Evolutionary conservation across 495 filamentous ascomycete species (phyloP).

Genomic region (Lasiosphaeria miniovina): DNA sequence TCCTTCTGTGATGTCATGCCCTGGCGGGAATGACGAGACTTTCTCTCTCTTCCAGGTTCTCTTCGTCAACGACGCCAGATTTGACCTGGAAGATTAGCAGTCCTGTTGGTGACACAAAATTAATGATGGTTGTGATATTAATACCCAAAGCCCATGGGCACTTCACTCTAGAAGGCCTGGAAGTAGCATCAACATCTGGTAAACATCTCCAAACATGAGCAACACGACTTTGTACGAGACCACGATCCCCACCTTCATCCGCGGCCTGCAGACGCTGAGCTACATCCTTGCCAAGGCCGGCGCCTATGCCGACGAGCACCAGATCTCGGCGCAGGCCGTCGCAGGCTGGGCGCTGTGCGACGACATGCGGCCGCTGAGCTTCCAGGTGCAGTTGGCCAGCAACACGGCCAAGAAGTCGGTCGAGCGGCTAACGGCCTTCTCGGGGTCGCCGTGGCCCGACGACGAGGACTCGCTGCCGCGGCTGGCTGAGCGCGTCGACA

Average conservation of each 20-base stretch:
- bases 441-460: conserved; percentile 30
- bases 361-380: conserved; percentile 46
- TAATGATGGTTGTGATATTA: too few relatives aligned
- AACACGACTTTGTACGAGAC: conserved; percentile 23
- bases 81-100: too few relatives aligned
- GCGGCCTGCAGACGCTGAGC: conserved; percentile 20
- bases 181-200: too few relatives aligned
- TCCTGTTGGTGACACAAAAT: too few relatives aligned
- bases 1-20: too few relatives aligned
- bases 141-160: too few relatives aligned
- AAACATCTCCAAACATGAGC: background rate
- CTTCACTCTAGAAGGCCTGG: too few relatives aligned
- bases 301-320: conserved; percentile 17
- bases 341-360: conserved; percentile 20
- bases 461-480: conserved; percentile 37
- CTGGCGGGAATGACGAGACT: too few relatives aligned
- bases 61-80: too few relatives aligned
- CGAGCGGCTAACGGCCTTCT: conserved; percentile 32
- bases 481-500: conserved; percentile 35
- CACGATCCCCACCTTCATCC: conserved; percentile 22
- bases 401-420: conserved; percentile 36
- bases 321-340: conserved; percentile 7
- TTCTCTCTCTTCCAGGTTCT: too few relatives aligned
- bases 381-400: conserved; percentile 36
- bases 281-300: conserved; percentile 25